Conservation (phyloP, 2,329 filamentous ascomycete species). For the Macroventuria anomochaeta region DNA sequence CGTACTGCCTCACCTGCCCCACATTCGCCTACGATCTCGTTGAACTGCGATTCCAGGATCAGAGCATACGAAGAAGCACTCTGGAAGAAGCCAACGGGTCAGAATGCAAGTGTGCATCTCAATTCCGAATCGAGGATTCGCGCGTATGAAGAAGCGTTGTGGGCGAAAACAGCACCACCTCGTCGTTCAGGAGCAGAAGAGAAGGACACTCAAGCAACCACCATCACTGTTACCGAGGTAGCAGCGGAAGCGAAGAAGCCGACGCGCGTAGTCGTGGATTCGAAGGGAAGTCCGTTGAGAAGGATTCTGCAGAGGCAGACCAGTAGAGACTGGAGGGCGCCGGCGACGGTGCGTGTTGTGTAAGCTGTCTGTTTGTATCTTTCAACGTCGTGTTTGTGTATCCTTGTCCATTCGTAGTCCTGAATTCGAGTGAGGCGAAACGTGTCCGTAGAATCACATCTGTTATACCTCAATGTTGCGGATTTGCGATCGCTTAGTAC, state of each 20-base stretch:
- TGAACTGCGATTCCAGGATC: not conserved
- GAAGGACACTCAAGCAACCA: not conserved
- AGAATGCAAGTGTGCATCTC: not conserved
- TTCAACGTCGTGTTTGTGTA: no score
- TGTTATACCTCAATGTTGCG: no score
- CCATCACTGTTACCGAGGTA: not conserved
- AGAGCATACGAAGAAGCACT: not conserved
- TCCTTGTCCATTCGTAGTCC: no score
- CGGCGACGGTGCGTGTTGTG: not conserved
- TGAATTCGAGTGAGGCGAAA: no score
- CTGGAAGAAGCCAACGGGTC: not conserved
- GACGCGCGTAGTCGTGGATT: not conserved
- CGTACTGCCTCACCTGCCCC: no score
- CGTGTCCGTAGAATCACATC: no score
- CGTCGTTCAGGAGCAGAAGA: not conserved
- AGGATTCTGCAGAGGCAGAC: constrained; percentile 12
- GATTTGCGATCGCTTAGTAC: no score
- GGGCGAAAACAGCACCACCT: not conserved
- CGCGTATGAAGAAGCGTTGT: not conserved
- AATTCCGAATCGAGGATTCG: not conserved
- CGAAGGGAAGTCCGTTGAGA: constrained; percentile 8
- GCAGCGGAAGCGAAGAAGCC: not conserved
- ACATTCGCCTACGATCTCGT: not conserved
- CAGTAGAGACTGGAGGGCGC: constrained; percentile 2
- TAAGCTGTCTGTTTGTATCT: no score